Conservation (phyloP, 768 basidiomycete genomes). For the Tylopilus subfusipes region DNA sequence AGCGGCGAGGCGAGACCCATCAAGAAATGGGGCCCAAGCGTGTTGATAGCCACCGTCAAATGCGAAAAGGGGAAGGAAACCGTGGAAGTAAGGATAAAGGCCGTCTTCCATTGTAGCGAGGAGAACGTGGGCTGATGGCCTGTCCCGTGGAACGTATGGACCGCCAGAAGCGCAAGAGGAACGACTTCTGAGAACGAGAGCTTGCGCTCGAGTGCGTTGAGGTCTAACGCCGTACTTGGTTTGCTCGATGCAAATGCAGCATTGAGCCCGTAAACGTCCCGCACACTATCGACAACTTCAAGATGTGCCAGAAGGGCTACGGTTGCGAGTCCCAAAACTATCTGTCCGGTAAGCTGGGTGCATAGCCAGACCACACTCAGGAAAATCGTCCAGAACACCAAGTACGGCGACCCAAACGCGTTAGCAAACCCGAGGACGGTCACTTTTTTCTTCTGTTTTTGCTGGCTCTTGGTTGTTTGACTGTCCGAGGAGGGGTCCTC, state of each 20-base stretch:
- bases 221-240: conserved; percentile 42
- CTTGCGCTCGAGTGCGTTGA: conserved; percentile 30
- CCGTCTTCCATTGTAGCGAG: conserved; percentile 93
- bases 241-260: conserved; percentile 47
- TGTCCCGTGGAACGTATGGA: conserved; percentile 79
- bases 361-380: conserved; percentile 53
- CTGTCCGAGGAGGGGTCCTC: conserved; percentile 12
- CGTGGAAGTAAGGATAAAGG: conserved; percentile 73
- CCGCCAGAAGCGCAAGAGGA: conserved; percentile 70
- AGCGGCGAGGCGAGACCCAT: conserved; percentile 66
- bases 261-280: conserved; percentile 61
- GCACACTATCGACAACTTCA: conserved; percentile 76
- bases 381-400: conserved; percentile 72
- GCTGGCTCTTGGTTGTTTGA: conserved; percentile 6
- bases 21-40: conserved; percentile 69
- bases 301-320: conserved; percentile 71
- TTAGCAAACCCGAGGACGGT: conserved; percentile 84
- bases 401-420: conserved; percentile 83
- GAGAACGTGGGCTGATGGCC: conserved; percentile 90
- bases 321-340: conserved; percentile 62
- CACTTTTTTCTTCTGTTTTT: conserved; percentile 41
- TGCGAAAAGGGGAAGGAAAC: conserved; percentile 73
- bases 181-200: conserved; percentile 65
- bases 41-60: conserved; percentile 71
- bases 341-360: conserved; percentile 79